These are phyloP conservation scores for Elaeis guineensis DNA, from an alignment of 176 grass and related monocot species.

Conservation along the genomic window DNA sequence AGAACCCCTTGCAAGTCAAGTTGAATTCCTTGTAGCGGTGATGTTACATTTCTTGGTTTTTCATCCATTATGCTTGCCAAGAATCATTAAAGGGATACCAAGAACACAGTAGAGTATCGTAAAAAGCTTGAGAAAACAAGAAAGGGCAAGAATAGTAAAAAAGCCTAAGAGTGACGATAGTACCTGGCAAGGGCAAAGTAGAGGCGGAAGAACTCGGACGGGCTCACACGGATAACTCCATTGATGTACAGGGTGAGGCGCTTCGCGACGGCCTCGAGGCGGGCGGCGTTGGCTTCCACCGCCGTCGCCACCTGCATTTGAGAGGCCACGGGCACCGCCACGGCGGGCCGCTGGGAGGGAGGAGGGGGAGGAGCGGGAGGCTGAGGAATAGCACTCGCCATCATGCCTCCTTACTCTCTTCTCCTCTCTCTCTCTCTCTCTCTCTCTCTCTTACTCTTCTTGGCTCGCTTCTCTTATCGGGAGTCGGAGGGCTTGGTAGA, in stretches of 20 bases:
- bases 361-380: not conserved
- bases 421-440: no score
- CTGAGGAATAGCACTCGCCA: not conserved
- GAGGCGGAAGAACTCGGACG: constrained; percentile 27
- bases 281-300: constrained; percentile 22
- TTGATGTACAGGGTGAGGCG: constrained; percentile 27
- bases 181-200: constrained; percentile 36
- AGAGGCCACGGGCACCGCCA: not conserved
- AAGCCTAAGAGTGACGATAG: not conserved
- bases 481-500: no score
- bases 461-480: no score
- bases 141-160: not conserved
- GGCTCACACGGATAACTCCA: constrained; percentile 3
- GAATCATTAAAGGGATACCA: not conserved
- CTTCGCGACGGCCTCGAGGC: constrained; percentile 25
- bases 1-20: no score
- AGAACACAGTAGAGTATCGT: not conserved
- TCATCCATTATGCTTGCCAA: no score
- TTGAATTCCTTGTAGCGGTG: no score
- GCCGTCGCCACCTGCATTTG: not conserved
- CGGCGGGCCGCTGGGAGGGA: not conserved
- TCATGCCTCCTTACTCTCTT: no score
- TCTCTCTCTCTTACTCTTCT: no score
- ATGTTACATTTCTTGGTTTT: no score
- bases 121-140: not conserved